These are phyloP conservation scores for Neurospora terricola DNA, from an alignment of 495 filamentous ascomycete genomes.

Conservation along the genomic window DNA sequence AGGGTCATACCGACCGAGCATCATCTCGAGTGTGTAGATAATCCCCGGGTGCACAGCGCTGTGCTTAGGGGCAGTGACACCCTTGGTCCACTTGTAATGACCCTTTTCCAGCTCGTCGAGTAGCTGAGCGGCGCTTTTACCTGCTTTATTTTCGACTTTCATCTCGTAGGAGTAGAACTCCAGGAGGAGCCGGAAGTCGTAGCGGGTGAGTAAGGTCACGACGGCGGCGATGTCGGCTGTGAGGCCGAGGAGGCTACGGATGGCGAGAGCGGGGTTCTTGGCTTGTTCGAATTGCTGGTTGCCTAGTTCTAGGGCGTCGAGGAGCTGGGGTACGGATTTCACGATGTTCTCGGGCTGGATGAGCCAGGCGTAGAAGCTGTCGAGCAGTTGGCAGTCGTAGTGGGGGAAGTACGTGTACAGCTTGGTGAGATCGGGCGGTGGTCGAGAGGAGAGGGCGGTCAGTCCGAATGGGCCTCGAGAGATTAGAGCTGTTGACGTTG, in stretches of 20 bases:
- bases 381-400: background rate
- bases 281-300: background rate
- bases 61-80: background rate
- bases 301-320: background rate
- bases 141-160: background rate
- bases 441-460: background rate
- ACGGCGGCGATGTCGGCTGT: background rate
- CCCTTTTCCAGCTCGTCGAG: background rate
- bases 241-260: background rate
- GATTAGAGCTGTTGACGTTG: background rate
- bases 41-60: background rate
- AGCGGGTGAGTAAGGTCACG: background rate
- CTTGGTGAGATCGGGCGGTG: background rate
- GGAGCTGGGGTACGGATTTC: background rate
- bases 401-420: background rate
- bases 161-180: background rate
- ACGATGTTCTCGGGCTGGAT: background rate
- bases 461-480: background rate
- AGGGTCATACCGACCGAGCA: background rate
- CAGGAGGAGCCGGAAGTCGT: background rate
- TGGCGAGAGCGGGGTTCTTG: background rate
- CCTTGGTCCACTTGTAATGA: background rate
- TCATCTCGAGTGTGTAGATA: background rate
- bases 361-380: background rate
- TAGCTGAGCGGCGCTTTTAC: background rate